Conservation (phyloP, 2,329 filamentous ascomycete genomes). For the Nemania bipapillata region DNA sequence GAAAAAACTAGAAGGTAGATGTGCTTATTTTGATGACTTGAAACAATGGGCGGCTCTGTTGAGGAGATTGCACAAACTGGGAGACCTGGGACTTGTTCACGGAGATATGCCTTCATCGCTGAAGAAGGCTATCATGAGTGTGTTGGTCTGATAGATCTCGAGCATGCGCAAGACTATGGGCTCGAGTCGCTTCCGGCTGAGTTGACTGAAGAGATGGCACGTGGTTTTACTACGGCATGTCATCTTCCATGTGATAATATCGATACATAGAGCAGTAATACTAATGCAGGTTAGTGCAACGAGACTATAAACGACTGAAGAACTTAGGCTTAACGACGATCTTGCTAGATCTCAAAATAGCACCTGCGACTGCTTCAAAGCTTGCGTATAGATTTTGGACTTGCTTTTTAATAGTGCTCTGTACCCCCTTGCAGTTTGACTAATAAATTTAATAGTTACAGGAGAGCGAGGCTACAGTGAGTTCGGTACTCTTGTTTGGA, state of each 20-base stretch:
- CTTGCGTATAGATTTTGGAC: too few relatives aligned
- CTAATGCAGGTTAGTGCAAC: not conserved
- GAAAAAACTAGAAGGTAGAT: constrained; percentile 39
- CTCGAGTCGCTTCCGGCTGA: constrained; percentile 30
- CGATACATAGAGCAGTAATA: too few relatives aligned
- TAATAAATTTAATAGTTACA: too few relatives aligned
- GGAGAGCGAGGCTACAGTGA: too few relatives aligned
- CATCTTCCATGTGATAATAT: not conserved
- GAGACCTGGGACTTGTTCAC: constrained; percentile 29
- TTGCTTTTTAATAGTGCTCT: too few relatives aligned
- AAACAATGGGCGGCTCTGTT: constrained; percentile 39
- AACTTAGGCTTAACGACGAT: too few relatives aligned
- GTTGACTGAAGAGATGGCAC: constrained; percentile 34
- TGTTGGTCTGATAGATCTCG: constrained; percentile 36
- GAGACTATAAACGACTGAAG: not conserved
- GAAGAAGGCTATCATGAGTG: constrained; percentile 27
- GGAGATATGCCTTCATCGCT: constrained; percentile 38
- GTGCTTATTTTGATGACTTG: constrained; percentile 39
- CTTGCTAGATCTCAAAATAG: too few relatives aligned
- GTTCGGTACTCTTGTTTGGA: too few relatives aligned
- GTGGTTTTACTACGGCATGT: constrained; percentile 29
- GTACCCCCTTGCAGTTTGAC: too few relatives aligned
- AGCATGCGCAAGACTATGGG: constrained; percentile 36
- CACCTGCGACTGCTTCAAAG: too few relatives aligned
- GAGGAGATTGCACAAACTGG: constrained; percentile 34